Evolutionary conservation across 2,329 filamentous ascomycete species (phyloP), one percentile per base, ranked within the genome.

Genomic region (Pseudogymnoascus destructans): DNA sequence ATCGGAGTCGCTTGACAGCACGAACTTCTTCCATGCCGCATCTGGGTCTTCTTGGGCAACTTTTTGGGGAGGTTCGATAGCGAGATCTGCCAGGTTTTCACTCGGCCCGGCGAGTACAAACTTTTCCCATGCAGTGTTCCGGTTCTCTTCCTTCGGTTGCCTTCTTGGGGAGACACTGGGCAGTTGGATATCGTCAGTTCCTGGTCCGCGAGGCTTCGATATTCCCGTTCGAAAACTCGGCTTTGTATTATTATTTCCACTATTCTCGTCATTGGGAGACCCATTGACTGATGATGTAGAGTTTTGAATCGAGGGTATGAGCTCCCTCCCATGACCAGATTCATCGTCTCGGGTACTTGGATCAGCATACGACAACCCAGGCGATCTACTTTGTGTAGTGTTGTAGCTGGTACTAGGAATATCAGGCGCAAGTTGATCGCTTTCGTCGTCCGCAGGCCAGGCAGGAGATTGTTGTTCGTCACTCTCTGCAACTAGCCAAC

Each of bases 1-100:
- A 23, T 64, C 61, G 42, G 59, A 57, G 17, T 59, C 59, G 46
- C 62, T 64, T 49, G 63, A 63, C 58, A 68, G 66, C 19, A 68
- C 64, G 56, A 68, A 66, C 33, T 63, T 64, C 54, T 59, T 68
- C 67, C 66, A 69, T 23, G 62, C 27, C 10, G 65, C 62, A 56
- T 64, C 61, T 9, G 59, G 23, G 23, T 63, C 60, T 46, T 60
- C 55, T 33, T 60, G 32, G 57, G 11, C 10, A 3, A 9, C 46
- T 19, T 13, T 17, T 52, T 52, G 11, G 5, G 9, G n/a, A 13
- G 15, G 25, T 2, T 52, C 25, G 9, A 13, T 15, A 3, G 17
- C 3, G 25, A 6, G 5, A 10, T 19, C 25, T 52, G 15, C 23
- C 8, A 19, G 9, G 5, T 52, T 32, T 52, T 52, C 9, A 52